Percentiles rank a stretch among this genome's conserved stretches.
phyloP scores from a whole-genome alignment of 2,329 filamentous ascomycete genomes.

The Stromatinia cepivora region DNA sequence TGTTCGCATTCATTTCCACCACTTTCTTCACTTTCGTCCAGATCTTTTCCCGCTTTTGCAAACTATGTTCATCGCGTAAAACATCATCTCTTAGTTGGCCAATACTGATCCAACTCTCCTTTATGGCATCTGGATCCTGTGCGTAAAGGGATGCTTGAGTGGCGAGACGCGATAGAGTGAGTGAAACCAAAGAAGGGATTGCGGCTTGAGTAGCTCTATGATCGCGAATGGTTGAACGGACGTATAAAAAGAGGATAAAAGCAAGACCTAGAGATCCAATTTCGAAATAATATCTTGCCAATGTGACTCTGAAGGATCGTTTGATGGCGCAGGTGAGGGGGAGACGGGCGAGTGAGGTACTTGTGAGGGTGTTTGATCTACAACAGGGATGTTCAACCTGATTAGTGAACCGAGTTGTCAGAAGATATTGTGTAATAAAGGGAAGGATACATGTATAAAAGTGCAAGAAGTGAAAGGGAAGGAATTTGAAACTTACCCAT shows the following conservation, averaged over 20 bases:
- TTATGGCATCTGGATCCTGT: conserved; percentile 58
- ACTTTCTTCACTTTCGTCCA: conserved; percentile 83
- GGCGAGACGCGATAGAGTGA: conserved; percentile 81
- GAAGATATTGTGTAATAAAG: conserved; percentile 47
- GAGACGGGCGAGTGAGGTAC: conserved; percentile 88
- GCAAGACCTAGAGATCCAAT: conserved; percentile 65
- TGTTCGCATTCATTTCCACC: conserved; percentile 92
- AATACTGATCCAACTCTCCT: conserved; percentile 80
- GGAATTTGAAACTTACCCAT: conserved; percentile 51
- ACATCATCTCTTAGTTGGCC: conserved; percentile 91
- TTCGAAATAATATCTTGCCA: conserved; percentile 85
- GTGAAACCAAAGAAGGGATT: conserved; percentile 79
- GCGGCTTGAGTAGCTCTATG: conserved; percentile 62
- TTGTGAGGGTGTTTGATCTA: conserved; percentile 77
- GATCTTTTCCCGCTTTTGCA: conserved; percentile 72
- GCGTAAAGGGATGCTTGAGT: conserved; percentile 80
- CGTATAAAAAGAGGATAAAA: conserved; percentile 58
- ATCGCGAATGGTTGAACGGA: conserved; percentile 61
- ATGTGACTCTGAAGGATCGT: conserved; percentile 72
- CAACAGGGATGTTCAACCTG: conserved; percentile 72
- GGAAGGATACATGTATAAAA: conserved; percentile 25
- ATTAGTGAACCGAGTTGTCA: conserved; percentile 71
- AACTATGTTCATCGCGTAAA: conserved; percentile 75
- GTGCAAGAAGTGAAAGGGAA: conserved; percentile 24
- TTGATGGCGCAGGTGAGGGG: conserved; percentile 79